A percentile compares a stretch with the other conserved stretches of the same genome.
Conservation (phyloP, 805 yeast genomes). For the Kuraishia molischiana region DNA sequence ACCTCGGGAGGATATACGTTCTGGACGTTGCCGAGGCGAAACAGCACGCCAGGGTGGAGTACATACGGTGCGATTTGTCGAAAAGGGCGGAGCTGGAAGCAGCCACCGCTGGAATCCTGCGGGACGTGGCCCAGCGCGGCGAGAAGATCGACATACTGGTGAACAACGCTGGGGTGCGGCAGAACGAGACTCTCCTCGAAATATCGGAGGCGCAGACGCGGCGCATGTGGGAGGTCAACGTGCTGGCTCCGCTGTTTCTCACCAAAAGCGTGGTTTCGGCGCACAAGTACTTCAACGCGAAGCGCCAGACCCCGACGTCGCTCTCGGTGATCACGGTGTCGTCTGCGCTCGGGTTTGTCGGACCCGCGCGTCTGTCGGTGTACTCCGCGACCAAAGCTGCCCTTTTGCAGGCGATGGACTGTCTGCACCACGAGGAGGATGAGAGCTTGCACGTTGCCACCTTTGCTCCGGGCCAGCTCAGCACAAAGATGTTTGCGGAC, state of each 20-base stretch:
- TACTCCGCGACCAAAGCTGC: slow-evolving; percentile 44
- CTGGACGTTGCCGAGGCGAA: not conserved
- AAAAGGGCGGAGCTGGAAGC: slow-evolving; percentile 4
- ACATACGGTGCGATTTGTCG: slow-evolving; percentile 15
- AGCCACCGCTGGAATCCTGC: slow-evolving; percentile 17
- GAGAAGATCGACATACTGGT: slow-evolving; percentile 24
- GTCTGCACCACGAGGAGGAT: slow-evolving; percentile 28
- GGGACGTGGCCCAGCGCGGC: slow-evolving; percentile 8
- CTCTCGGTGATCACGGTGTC: slow-evolving; percentile 32
- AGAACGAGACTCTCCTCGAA: slow-evolving; percentile 19
- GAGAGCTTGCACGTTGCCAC: slow-evolving; percentile 22
- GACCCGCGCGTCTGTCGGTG: slow-evolving; percentile 35
- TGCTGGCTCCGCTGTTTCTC: slow-evolving; percentile 32
- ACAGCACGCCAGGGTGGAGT: slow-evolving; percentile 9
- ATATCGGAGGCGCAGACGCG: slow-evolving; percentile 14
- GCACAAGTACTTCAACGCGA: slow-evolving; percentile 24
- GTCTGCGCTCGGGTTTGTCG: slow-evolving; percentile 37
- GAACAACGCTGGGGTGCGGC: slow-evolving; percentile 42
- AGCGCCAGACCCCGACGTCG: slow-evolving; percentile 10
- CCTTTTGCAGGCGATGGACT: slow-evolving; percentile 31
- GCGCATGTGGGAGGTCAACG: slow-evolving; percentile 27
- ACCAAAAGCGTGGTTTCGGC: slow-evolving; percentile 17
- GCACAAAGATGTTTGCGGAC: slow-evolving; percentile 38
- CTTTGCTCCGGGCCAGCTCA: slow-evolving; percentile 42
- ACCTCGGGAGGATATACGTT: not conserved